A percentile compares a stretch with the other conserved stretches of the same genome.
Evolutionary conservation across 176 grass and related monocot species (phyloP).

Genomic region (Guadua angustifolia): DNA sequence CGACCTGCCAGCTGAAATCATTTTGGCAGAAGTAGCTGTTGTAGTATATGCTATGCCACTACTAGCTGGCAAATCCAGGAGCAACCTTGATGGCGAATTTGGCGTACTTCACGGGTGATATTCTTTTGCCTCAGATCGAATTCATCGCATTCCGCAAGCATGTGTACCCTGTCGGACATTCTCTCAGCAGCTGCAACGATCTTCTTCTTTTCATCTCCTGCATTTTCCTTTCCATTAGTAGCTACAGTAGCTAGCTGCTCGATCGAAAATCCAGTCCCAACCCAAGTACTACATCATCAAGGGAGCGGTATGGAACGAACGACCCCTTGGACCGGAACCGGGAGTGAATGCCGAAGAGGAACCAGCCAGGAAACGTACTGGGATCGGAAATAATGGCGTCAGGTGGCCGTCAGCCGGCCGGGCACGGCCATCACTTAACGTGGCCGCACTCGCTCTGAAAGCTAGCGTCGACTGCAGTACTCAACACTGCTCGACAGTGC

Average conservation of each 20-base stretch:
- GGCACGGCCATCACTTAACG: too few relatives aligned
- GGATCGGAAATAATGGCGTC: conserved; percentile 3
- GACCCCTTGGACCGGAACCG: not conserved
- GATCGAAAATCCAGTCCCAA: not conserved
- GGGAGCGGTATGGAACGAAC: not conserved
- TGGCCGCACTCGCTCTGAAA: too few relatives aligned
- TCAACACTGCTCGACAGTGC: too few relatives aligned
- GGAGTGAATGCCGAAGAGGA: not conserved
- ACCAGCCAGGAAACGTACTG: not conserved
- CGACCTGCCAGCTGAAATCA: not conserved
- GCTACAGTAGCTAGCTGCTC: not conserved
- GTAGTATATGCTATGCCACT: not conserved
- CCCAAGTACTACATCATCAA: not conserved
- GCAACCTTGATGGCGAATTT: not conserved
- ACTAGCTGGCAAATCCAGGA: not conserved
- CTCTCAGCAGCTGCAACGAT: not conserved
- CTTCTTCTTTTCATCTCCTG: not conserved
- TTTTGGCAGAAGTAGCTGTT: not conserved
- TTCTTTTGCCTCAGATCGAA: not conserved
- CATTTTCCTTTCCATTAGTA: not conserved
- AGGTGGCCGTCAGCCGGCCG: too few relatives aligned
- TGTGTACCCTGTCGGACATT: not conserved
- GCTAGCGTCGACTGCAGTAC: too few relatives aligned
- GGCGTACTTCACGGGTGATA: not conserved
- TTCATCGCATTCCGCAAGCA: not conserved